A percentile compares a stretch with the other conserved stretches of the same genome.
Conservation (phyloP, 805 yeast genomes). For the Blastobotrys mokoenaii region DNA sequence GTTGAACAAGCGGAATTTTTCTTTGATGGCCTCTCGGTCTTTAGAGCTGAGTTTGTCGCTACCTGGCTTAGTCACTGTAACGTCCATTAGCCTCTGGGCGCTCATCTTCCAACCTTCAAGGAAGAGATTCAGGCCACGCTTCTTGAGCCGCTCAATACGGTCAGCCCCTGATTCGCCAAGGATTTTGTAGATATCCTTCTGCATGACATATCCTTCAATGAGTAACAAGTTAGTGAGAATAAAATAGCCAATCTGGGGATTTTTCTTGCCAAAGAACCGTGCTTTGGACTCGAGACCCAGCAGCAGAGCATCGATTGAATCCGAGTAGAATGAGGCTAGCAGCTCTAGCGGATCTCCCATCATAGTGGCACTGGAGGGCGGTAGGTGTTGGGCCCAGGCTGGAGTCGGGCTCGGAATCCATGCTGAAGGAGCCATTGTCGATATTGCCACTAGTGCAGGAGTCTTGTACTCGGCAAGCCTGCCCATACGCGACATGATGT, state of each 20-base stretch:
- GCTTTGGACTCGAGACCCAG: conserved; percentile 56
- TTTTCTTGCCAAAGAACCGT: conserved; percentile 27
- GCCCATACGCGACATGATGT: conserved; percentile 57
- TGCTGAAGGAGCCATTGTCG: conserved; percentile 45
- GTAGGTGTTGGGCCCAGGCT: conserved; percentile 41
- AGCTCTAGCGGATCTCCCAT: conserved; percentile 41
- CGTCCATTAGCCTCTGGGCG: conserved; percentile 70
- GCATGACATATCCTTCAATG: conserved; percentile 63
- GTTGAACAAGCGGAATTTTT: conserved; percentile 75
- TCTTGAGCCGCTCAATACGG: conserved; percentile 60
- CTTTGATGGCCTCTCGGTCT: conserved; percentile 76
- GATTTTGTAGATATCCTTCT: conserved; percentile 32
- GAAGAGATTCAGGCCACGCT: conserved; percentile 63
- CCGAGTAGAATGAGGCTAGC: conserved; percentile 62
- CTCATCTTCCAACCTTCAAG: conserved; percentile 69
- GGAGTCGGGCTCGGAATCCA: conserved; percentile 64
- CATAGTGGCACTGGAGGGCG: conserved; percentile 34
- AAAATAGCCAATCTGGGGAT: conserved; percentile 52
- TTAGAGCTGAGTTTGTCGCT: conserved; percentile 45
- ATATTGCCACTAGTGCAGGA: conserved; percentile 45
- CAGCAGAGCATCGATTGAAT: conserved; percentile 67
- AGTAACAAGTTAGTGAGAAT: conserved; percentile 62
- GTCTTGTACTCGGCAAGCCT: conserved; percentile 53
- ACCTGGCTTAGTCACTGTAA: conserved; percentile 56
- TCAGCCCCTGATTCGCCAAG: conserved; percentile 53